Percentiles rank a stretch among this genome's conserved stretches.
Conservation (phyloP, 345 rosid genomes). For the Mercurialis annua region DNA sequence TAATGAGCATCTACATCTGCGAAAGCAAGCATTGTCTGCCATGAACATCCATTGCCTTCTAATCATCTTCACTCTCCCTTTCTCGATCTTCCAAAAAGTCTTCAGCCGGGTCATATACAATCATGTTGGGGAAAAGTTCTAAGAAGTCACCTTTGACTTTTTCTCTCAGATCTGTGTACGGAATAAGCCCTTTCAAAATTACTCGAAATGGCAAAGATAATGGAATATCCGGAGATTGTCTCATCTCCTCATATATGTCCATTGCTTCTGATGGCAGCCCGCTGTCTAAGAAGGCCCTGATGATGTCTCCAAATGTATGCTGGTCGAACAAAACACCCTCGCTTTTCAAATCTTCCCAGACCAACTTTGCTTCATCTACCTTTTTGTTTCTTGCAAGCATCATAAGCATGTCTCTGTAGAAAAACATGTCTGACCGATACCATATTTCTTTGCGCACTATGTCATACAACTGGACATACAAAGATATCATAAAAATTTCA, state of each 20-base stretch:
- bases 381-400: slow-evolving; percentile 85
- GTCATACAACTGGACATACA: slow-evolving; percentile 54
- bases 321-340: slow-evolving; percentile 87
- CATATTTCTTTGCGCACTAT: slow-evolving; percentile 87
- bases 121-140: slow-evolving; percentile 85
- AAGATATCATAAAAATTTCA: not conserved
- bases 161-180: slow-evolving; percentile 79
- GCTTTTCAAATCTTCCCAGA: slow-evolving; percentile 76
- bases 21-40: not conserved
- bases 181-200: slow-evolving; percentile 80
- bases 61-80: slow-evolving; percentile 47
- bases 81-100: slow-evolving; percentile 66
- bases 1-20: not conserved
- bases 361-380: slow-evolving; percentile 53
- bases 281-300: slow-evolving; percentile 64
- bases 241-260: slow-evolving; percentile 81
- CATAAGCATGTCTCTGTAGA: slow-evolving; percentile 90
- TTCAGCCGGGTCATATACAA: slow-evolving; percentile 82
- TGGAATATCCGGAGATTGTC: slow-evolving; percentile 81
- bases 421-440: slow-evolving; percentile 90
- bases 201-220: slow-evolving; percentile 85
- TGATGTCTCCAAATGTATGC: slow-evolving; percentile 81
- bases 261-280: slow-evolving; percentile 69
- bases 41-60: not conserved
- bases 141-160: slow-evolving; percentile 79